These are phyloP conservation scores for Porphyra umbilicalis DNA, from an alignment of 31 red algal species.

Conservation along the genomic window DNA sequence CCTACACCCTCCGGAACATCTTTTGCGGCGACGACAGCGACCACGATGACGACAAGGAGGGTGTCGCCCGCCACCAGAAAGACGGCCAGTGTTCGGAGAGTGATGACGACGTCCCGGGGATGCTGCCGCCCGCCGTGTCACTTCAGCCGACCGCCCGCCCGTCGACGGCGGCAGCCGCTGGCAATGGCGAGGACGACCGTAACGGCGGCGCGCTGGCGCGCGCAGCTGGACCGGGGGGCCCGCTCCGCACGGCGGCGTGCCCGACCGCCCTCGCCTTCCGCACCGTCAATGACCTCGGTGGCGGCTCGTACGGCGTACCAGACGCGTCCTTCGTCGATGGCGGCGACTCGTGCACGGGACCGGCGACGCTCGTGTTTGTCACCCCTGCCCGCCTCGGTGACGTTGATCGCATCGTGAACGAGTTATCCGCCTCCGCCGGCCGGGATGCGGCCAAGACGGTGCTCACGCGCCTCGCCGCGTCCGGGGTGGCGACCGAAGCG, in stretches of 20 bases:
- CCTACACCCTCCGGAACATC: not conserved
- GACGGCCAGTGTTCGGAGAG: too few relatives aligned
- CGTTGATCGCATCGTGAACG: not conserved
- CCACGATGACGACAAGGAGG: not conserved
- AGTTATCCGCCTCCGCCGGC: not conserved
- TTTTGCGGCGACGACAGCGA: not conserved
- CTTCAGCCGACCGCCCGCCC: too few relatives aligned
- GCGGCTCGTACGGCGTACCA: not conserved
- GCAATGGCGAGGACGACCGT: not conserved
- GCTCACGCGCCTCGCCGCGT: not conserved
- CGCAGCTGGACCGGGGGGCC: too few relatives aligned
- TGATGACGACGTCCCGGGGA: too few relatives aligned
- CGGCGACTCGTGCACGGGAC: not conserved
- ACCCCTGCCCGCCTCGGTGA: not conserved
- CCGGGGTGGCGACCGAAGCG: not conserved
- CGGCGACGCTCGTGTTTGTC: not conserved
- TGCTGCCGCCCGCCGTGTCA: too few relatives aligned
- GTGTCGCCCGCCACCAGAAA: not conserved
- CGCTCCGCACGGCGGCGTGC: not conserved
- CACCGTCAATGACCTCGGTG: not conserved
- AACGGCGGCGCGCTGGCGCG: too few relatives aligned
- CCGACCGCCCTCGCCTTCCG: not conserved
- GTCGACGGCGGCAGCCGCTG: too few relatives aligned
- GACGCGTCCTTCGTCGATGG: not conserved
- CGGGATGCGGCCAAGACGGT: too few relatives aligned